Evolutionary conservation across 208 protist species (phyloP), one percentile per base, ranked within the genome.

Genomic region (Leishmania braziliensis): DNA sequence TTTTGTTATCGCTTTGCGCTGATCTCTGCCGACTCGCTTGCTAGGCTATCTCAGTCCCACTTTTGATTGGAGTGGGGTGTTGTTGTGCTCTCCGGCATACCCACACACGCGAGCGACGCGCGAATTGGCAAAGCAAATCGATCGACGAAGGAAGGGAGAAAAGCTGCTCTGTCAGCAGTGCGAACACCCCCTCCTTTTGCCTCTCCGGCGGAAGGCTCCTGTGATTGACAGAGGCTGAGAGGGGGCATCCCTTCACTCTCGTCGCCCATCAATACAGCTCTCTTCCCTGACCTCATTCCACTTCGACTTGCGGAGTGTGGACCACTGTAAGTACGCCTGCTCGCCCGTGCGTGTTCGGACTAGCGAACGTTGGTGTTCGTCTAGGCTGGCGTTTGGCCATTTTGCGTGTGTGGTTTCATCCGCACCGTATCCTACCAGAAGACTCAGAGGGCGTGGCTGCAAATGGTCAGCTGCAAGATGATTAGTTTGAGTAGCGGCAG

Each of bases 401-500:
- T 23, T 23, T 14, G 5, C 12, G 36, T 39, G 36, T 39, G 36
- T 39, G 36, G 1, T 39, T 33, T 4, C 18, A 48, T 48, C 23
- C 29, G 23, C 39, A 51, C 5, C 6, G 33, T 53, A 3, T 29
- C 68, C 20, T 48, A 29, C 43, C 68, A 50, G 43, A 50, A 8
- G 1, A 10, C 23, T 72, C 43, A 43, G 43, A n/a, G 43, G 43
- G 4, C 39, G 20, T 29, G 68, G 20, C 29, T 48, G 68, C 68
- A 39, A 53, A 77, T 77, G 74, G n/a, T 68, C 74, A 26, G 23
- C 39, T 77, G 74, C 39, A 16, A 0, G 9, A n/a, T 33, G 18
- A 26, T 48, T 0, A 53, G 51, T 16, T 3, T 86, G 36, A 70
- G 53, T 36, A 83, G 82, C 73, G 91, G 88, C 18, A 87, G 88